phyloP scores from a whole-genome alignment of 2,329 filamentous ascomycete genomes.

The Cordyceps cateniannulata region DNA sequence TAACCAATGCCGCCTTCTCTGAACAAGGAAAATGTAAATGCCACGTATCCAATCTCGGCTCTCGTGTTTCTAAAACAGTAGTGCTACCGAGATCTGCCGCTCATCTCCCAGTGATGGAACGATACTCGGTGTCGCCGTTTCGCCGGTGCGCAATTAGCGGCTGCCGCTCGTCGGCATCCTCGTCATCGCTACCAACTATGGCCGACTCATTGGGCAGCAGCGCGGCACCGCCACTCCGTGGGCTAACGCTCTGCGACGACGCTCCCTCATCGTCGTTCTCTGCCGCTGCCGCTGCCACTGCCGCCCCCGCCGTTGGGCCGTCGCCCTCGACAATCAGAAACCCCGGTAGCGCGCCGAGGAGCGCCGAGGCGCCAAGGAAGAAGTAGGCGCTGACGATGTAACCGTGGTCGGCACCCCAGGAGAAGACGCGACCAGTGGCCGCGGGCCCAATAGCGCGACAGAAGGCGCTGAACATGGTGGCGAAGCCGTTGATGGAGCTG shows the following conservation, averaged over 20 bases:
- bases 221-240: conserved; percentile 14
- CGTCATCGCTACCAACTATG: conserved; percentile 15
- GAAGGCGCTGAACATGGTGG: conserved; percentile 73
- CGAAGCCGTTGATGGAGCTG: conserved; percentile 86
- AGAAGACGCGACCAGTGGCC: conserved; percentile 65
- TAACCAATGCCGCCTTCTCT: not conserved
- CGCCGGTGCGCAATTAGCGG: conserved; percentile 14
- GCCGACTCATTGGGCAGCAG: conserved; percentile 20
- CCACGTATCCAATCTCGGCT: not conserved
- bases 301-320: conserved; percentile 43
- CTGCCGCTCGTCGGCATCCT: conserved; percentile 14
- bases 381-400: conserved; percentile 80
- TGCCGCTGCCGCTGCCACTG: conserved; percentile 21
- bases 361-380: conserved; percentile 58
- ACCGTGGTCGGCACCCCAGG: conserved; percentile 65
- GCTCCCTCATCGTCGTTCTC: conserved; percentile 29
- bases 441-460: conserved; percentile 77
- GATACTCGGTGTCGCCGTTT: not conserved
- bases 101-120: not conserved
- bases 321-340: conserved; percentile 70
- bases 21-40: not conserved
- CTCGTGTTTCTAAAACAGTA: not conserved
- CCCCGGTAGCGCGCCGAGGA: conserved; percentile 63
- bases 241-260: too few relatives aligned
- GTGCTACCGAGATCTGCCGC: not conserved